Base-by-base conservation (phyloP, 805 yeast species). In the Priceomyces medius region DNA sequence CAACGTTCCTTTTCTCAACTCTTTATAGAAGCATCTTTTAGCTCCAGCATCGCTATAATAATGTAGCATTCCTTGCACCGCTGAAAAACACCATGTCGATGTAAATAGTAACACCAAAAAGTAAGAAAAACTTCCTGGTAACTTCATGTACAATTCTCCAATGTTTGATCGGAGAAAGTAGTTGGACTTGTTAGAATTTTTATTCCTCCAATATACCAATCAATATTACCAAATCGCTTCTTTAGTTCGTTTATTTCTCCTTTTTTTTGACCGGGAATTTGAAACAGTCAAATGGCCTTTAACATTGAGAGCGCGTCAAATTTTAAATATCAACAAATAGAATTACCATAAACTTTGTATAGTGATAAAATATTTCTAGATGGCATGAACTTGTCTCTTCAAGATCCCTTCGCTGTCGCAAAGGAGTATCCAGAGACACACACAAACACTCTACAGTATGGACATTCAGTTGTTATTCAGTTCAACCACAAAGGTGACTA, bases 321-420 rank as follows among this genome's bases (percentile, higher is more conserved):
- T 5, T 26, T n/a, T 12, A 26, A 26, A 26, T 5, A 26, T 26
- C 29, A 26, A 26, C 29, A 26, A 26, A 8, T 26, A 8, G 10
- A 6, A 14, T 7, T 21, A 21, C 24, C 9, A 21, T 21, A 21
- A 21, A 21, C 24, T 21, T 21, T 21, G 24, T 21, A 21, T 21
- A n/a, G n/a, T n/a, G n/a, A n/a, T n/a, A n/a, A n/a, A n/a, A n/a
- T n/a, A 28, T 12, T 14, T 31, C 18, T 31, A 18, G 18, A 21
- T 26, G 33, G n/a, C 21, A 87, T 87, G 93, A 90, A 90, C 60
- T 68, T 89, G 24, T 73, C 93, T 7, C 72, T 91, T 18, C 78
- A 87, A 48, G 98, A 90, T 61, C 97, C 97, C 3, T 88, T 88
- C 60, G 80, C 91, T 2, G 89, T 91, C 17, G 83, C 95, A 16